Evolutionary conservation across 257 asterid species (phyloP).

Genomic region (Henckelia pumila): DNA sequence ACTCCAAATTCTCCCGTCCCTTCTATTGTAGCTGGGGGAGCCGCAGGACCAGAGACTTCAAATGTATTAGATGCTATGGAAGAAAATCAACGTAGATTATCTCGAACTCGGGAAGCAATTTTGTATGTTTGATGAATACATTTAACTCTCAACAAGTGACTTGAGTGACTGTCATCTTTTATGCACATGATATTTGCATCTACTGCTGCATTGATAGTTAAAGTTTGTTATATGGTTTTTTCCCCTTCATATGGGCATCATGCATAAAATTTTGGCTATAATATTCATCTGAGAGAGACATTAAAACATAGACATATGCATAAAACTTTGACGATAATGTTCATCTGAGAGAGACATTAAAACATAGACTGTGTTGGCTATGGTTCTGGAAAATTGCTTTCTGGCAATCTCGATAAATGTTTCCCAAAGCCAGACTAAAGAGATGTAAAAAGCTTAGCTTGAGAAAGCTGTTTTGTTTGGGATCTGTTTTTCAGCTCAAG

Average conservation of each 20-base stretch:
- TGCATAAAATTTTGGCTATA: background rate
- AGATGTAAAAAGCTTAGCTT: too few relatives aligned
- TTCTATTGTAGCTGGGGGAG: constrained; percentile 69
- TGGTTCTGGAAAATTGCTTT: background rate
- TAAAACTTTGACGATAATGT: background rate
- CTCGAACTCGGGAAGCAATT: constrained; percentile 61
- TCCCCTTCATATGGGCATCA: background rate
- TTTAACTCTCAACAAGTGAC: constrained; percentile 4
- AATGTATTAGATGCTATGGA: constrained; percentile 73
- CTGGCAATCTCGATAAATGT: background rate
- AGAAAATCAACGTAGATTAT: constrained; percentile 70
- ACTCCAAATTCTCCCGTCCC: constrained; percentile 74
- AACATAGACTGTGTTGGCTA: background rate
- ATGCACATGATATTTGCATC: background rate
- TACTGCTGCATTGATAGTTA: constrained; percentile 11
- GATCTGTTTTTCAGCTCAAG: background rate
- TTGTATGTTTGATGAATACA: constrained; percentile 48
- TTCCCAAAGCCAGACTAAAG: background rate
- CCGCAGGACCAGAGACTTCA: constrained; percentile 67
- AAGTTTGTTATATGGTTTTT: constrained; percentile 1
- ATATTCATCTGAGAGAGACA: too few relatives aligned
- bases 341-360: too few relatives aligned
- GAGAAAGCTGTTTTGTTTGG: background rate
- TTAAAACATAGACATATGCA: too few relatives aligned
- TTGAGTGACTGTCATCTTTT: constrained; percentile 10